A percentile compares a stretch with the other conserved stretches of the same genome.
phyloP scores from a whole-genome alignment of 352 stramenopile genomes.

The Stramenopiles sp. region DNA sequence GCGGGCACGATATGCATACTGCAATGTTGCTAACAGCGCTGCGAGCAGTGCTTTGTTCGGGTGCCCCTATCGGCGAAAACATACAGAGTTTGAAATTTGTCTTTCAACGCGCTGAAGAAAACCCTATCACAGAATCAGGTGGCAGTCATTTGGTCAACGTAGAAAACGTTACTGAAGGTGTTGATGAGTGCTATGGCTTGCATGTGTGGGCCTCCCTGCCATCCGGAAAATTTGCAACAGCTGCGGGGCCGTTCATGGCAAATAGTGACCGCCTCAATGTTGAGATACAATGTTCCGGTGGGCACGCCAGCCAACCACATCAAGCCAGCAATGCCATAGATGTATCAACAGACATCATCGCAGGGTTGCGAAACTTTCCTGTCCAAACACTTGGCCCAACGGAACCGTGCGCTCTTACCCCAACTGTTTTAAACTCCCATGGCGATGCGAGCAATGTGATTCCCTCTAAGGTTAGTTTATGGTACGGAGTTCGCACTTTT shows the following conservation, averaged over 20 bases:
- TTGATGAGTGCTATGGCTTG: neutral
- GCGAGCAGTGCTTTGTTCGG: too few relatives aligned
- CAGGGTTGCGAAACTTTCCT: slow-evolving; percentile 4
- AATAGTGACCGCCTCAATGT: neutral
- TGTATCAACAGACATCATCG: neutral
- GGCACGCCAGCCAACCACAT: neutral
- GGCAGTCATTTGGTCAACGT: neutral
- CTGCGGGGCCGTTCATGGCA: neutral
- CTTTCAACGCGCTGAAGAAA: slow-evolving; percentile 11
- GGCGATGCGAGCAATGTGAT: too few relatives aligned
- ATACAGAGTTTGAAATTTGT: slow-evolving; percentile 4
- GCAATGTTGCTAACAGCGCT: neutral
- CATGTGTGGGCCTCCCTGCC: neutral
- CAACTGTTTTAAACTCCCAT: too few relatives aligned
- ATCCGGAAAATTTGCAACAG: neutral
- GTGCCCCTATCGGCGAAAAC: too few relatives aligned
- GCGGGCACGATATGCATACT: neutral
- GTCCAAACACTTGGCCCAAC: too few relatives aligned
- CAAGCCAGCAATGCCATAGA: neutral
- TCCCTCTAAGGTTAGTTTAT: too few relatives aligned
- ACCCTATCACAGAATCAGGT: too few relatives aligned
- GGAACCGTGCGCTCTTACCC: too few relatives aligned
- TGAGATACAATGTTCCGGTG: neutral
- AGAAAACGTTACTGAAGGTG: neutral
- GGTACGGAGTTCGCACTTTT: too few relatives aligned